Evolutionary conservation across 495 filamentous ascomycete genomes (phyloP), one percentile per base, ranked within the genome.

Genomic region (Paragyromitra xinjiangensis): DNA sequence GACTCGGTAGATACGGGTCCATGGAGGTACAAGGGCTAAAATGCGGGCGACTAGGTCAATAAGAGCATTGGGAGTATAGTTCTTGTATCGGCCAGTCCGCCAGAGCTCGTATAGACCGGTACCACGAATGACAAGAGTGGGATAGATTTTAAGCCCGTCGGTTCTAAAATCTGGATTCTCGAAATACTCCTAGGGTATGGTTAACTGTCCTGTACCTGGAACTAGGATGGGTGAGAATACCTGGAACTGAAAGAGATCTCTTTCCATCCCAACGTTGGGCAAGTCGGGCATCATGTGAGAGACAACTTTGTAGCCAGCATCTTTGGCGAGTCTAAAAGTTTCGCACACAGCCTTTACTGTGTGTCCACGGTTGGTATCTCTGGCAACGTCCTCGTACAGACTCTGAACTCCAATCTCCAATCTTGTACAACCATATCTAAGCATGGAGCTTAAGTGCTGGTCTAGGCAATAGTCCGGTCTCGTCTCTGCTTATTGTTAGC

Each of bases 251-350:
- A 95, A 94, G 34, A 99, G 86, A 83, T 99, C 95, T 74, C 95
- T 91, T 85, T 98, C 96, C 92, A 98, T 96, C 69, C 95, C 95
- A 5, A 99, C 95, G 81, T 99, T 99, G 12, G 95, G 95, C 37
- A 99, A 86, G 82, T 99, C 95, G 14, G 95, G 95, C 95, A 99
- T 99, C 95, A 99, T 99, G 84, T 99, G 95, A 75, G 91, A 94
- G 78, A 99, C 95, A 6, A 99, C 95, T 84, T 99, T 99, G 88
- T 97, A 99, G 16, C 95, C 95, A 34, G 96, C 93, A 84, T 99
- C 95, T 84, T 99, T 99, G 69, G 96, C 90, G 19, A 97, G 87
- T 80, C 90, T 93, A 84, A 99, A 99, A 0, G 95, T 98, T 83
- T 99, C 92, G 14, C 92, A 93, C 3, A 98, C 95, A 0, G 96